Evolutionary conservation across 441 rosid genomes (phyloP).

Genomic region (Biscutella laevigata): DNA sequence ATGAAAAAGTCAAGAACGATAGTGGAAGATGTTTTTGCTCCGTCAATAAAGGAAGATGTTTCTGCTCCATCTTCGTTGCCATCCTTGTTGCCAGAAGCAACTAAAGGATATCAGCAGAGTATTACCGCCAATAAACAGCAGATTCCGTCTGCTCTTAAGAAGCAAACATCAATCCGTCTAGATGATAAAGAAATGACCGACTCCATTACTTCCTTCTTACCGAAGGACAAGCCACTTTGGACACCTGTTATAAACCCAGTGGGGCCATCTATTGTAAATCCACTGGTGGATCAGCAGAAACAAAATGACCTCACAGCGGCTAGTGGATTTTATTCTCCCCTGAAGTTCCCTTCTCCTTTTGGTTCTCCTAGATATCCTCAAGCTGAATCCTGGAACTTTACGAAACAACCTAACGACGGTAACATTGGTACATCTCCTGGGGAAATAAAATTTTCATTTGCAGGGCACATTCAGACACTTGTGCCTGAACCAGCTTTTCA

Average conservation of each 20-base stretch:
- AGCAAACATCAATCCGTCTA: constrained; percentile 26
- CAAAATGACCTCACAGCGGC: constrained; percentile 24
- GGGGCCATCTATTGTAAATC: constrained; percentile 24
- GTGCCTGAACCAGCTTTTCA: constrained; percentile 32
- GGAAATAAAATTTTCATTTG: constrained; percentile 26
- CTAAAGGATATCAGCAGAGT: constrained; percentile 29
- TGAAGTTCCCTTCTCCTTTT: constrained; percentile 33
- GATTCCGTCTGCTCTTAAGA: constrained; percentile 25
- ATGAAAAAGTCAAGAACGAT: constrained; percentile 58
- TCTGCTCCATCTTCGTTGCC: constrained; percentile 27
- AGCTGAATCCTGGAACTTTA: constrained; percentile 23
- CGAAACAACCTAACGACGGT: constrained; percentile 30
- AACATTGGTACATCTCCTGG: constrained; percentile 25
- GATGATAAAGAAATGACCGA: constrained; percentile 41
- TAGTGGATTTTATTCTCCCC: constrained; percentile 27
- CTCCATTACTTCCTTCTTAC: constrained; percentile 31
- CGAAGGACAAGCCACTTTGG: constrained; percentile 27
- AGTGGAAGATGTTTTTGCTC: constrained; percentile 52
- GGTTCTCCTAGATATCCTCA: constrained; percentile 34
- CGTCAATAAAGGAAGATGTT: constrained; percentile 47
- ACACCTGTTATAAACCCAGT: constrained; percentile 28
- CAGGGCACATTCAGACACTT: constrained; percentile 28
- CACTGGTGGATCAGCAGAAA: constrained; percentile 27
- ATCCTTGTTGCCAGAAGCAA: constrained; percentile 28
- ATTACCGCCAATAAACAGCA: constrained; percentile 27